These are phyloP conservation scores for Dothistroma pini DNA, from an alignment of 2,329 filamentous ascomycete species.

Conservation along the genomic window DNA sequence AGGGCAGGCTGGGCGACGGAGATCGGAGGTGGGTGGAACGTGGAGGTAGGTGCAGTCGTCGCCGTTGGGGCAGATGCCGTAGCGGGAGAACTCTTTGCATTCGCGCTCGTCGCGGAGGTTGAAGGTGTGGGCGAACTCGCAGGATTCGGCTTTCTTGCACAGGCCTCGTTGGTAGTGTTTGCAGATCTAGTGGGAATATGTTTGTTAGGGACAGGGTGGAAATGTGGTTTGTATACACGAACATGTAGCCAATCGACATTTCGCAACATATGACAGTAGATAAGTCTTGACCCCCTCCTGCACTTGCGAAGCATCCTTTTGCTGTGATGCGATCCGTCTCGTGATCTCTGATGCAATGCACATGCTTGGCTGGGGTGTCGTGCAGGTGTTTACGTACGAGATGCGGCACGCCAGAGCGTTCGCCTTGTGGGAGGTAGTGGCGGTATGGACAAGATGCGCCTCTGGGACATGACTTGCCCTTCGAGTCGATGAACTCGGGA, in stretches of 20 bases:
- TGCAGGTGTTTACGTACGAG: slow-evolving; percentile 79
- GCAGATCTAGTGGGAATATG: neutral
- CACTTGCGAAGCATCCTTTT: neutral
- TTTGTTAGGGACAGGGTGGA: neutral
- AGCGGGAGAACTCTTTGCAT: slow-evolving; percentile 92
- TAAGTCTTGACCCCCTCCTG: neutral
- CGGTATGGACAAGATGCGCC: slow-evolving; percentile 82
- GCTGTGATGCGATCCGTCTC: neutral
- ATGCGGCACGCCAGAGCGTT: slow-evolving; percentile 33
- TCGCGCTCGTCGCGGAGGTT: slow-evolving; percentile 98
- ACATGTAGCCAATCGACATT: neutral
- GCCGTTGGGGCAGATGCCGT: slow-evolving; percentile 92
- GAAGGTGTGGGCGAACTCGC: slow-evolving; percentile 98
- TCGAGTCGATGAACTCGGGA: slow-evolving; percentile 77
- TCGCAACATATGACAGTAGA: neutral
- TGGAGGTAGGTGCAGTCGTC: slow-evolving; percentile 68
- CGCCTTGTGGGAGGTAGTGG: slow-evolving; percentile 57
- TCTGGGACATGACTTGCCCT: slow-evolving; percentile 73
- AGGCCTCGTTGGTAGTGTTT: slow-evolving; percentile 88
- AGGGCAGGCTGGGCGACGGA: slow-evolving; percentile 67
- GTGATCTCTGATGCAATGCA: neutral
- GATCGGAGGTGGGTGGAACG: slow-evolving; percentile 62
- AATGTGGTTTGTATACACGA: neutral
- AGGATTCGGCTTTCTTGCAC: slow-evolving; percentile 95
- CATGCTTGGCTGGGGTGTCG: neutral